phyloP scores from a whole-genome alignment of 805 yeast genomes.

The Schwanniomyces yamadae region DNA sequence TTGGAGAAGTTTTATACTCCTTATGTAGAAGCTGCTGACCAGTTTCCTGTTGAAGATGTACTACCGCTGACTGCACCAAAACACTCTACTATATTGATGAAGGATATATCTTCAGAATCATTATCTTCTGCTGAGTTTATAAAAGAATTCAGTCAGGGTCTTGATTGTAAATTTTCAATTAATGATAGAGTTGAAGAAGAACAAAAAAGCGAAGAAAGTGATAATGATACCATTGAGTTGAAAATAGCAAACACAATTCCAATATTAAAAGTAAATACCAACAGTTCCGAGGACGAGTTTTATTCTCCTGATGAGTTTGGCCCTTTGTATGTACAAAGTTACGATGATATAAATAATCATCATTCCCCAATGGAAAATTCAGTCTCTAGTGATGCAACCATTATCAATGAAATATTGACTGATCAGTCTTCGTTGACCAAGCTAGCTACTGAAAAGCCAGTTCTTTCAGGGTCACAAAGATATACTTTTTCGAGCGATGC shows the following conservation, averaged over 20 bases:
- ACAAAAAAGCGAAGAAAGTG: not conserved
- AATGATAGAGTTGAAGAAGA: not conserved
- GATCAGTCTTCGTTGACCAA: not conserved
- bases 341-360: not conserved
- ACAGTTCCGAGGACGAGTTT: conserved; percentile 7
- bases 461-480: not conserved
- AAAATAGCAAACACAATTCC: not conserved
- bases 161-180: not conserved
- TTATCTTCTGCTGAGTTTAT: conserved; percentile 26
- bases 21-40: not conserved
- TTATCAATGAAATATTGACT: conserved; percentile 13
- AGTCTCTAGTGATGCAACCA: conserved; percentile 21
- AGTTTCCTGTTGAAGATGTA: not conserved
- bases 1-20: conserved; percentile 2
- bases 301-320: conserved; percentile 25
- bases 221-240: not conserved
- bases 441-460: not conserved
- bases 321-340: too few relatives aligned
- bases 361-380: conserved; percentile 9
- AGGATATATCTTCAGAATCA: conserved; percentile 23
- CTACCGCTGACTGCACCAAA: not conserved
- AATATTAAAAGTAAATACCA: not conserved
- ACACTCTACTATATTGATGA: not conserved
- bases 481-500: conserved; percentile 2
- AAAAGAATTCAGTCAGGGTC: conserved; percentile 21